These are phyloP conservation scores for Lepidium africanum DNA, from an alignment of 345 rosid genomes.

Conservation along the genomic window DNA sequence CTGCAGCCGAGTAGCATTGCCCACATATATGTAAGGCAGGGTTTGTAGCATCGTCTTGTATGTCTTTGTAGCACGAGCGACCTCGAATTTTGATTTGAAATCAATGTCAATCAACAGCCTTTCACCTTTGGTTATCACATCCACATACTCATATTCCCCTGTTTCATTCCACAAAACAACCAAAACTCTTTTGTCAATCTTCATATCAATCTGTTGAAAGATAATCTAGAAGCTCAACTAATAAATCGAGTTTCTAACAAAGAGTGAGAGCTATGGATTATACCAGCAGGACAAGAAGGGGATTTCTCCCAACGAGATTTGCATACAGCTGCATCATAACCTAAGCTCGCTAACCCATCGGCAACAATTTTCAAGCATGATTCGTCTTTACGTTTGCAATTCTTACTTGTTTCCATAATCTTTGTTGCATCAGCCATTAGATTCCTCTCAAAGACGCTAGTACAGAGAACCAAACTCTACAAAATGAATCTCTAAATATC, in stretches of 20 bases:
- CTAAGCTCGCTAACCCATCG: conserved; percentile 49
- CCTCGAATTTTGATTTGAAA: conserved; percentile 78
- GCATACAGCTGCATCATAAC: conserved; percentile 74
- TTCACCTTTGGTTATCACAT: conserved; percentile 53
- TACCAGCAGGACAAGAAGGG: conserved; percentile 68
- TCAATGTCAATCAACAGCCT: conserved; percentile 69
- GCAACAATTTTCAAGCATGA: conserved; percentile 41
- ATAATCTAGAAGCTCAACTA: neutral
- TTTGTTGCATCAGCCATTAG: conserved; percentile 53
- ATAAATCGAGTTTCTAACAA: no score
- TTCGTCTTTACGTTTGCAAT: conserved; percentile 49
- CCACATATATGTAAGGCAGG: conserved; percentile 68
- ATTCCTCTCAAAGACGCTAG: conserved; percentile 47
- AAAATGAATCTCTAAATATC: neutral
- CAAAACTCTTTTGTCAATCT: neutral
- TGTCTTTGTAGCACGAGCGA: conserved; percentile 71
- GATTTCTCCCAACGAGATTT: conserved; percentile 87
- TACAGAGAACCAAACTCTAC: conserved; percentile 60
- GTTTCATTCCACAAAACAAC: conserved; percentile 10
- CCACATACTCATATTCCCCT: conserved; percentile 80
- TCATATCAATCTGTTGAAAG: neutral
- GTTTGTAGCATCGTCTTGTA: conserved; percentile 65
- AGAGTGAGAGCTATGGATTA: neutral
- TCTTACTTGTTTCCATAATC: conserved; percentile 67
- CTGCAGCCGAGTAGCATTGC: conserved; percentile 60